A percentile compares a stretch with the other conserved stretches of the same genome.
These are phyloP conservation scores for Stentor roeselii DNA, from an alignment of 73 alveolate species.

Conservation along the genomic window DNA sequence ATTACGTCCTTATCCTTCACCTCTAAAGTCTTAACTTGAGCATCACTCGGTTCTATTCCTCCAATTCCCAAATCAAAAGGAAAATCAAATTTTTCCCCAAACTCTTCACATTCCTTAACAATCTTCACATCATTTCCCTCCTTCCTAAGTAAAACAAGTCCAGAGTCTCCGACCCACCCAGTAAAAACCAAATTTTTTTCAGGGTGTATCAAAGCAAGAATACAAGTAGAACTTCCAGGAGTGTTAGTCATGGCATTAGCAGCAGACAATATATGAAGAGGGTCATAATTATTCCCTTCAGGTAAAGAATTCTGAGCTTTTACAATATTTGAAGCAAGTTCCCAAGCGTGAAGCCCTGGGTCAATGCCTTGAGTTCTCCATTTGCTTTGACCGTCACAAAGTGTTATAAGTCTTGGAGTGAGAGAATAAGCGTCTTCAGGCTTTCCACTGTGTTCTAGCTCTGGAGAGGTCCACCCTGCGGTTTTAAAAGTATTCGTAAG, in stretches of 20 bases:
- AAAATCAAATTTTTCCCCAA: constrained; percentile 51
- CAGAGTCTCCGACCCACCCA: constrained; percentile 62
- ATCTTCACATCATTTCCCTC: constrained; percentile 1
- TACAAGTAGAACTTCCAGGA: constrained; percentile 53
- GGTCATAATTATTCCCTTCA: constrained; percentile 19
- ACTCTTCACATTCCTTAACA: constrained; percentile 35
- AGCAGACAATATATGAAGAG: constrained; percentile 37
- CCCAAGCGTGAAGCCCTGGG: constrained; percentile 69
- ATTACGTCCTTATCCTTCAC: constrained; percentile 54
- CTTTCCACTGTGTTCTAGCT: constrained; percentile 64
- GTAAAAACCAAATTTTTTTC: constrained; percentile 25
- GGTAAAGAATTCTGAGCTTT: not conserved
- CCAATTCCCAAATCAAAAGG: constrained; percentile 65
- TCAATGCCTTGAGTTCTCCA: constrained; percentile 80
- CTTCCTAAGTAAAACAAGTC: constrained; percentile 42
- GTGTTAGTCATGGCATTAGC: constrained; percentile 36
- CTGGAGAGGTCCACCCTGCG: constrained; percentile 56
- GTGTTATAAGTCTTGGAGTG: constrained; percentile 47
- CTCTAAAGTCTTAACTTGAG: constrained; percentile 33
- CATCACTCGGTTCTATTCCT: constrained; percentile 60
- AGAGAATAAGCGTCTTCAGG: constrained; percentile 75
- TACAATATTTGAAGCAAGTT: constrained; percentile 26
- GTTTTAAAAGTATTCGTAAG: constrained; percentile 15
- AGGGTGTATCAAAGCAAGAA: constrained; percentile 40
- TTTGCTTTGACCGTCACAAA: constrained; percentile 90